phyloP scores from a whole-genome alignment of 202 grass and related monocot genomes.

The Setaria italica region DNA sequence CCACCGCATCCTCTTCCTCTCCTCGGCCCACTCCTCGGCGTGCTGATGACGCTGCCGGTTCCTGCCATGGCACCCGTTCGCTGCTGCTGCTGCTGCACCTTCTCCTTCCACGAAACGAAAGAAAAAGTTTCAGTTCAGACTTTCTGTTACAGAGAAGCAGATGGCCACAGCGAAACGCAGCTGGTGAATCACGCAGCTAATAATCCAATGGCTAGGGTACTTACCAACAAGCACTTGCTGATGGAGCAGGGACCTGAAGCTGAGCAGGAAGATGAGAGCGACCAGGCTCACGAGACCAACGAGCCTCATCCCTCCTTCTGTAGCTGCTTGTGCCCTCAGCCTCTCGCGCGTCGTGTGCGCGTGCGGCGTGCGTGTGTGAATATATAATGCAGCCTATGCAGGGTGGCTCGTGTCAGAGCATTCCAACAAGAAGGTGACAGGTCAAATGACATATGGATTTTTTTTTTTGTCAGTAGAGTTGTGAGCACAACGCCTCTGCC shows the following conservation, averaged over 20 bases:
- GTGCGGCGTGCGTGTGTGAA: neutral
- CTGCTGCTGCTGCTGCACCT: neutral
- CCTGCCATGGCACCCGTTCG: neutral
- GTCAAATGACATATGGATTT: constrained; percentile 51
- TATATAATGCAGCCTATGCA: constrained; percentile 1
- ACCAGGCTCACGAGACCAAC: constrained; percentile 56
- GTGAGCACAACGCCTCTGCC: constrained; percentile 44
- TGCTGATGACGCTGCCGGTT: constrained; percentile 42
- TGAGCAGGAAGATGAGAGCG: constrained; percentile 55
- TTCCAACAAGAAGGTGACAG: constrained; percentile 46
- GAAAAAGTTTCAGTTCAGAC: neutral
- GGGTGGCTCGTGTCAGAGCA: constrained; percentile 37
- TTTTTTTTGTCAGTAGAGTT: constrained; percentile 36
- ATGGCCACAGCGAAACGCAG: neutral
- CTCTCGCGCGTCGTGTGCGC: neutral
- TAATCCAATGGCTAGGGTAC: neutral
- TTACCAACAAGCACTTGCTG: constrained; percentile 66
- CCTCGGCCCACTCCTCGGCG: constrained; percentile 49
- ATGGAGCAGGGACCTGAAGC: constrained; percentile 67
- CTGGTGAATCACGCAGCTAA: no score
- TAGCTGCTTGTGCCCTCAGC: neutral
- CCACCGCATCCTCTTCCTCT: constrained; percentile 61
- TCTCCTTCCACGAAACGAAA: constrained; percentile 38
- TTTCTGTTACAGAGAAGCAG: neutral
- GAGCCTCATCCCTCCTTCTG: constrained; percentile 52